These are phyloP conservation scores for Coleophoma eucalyptorum DNA, from an alignment of 2,329 filamentous ascomycete genomes.

Conservation along the genomic window DNA sequence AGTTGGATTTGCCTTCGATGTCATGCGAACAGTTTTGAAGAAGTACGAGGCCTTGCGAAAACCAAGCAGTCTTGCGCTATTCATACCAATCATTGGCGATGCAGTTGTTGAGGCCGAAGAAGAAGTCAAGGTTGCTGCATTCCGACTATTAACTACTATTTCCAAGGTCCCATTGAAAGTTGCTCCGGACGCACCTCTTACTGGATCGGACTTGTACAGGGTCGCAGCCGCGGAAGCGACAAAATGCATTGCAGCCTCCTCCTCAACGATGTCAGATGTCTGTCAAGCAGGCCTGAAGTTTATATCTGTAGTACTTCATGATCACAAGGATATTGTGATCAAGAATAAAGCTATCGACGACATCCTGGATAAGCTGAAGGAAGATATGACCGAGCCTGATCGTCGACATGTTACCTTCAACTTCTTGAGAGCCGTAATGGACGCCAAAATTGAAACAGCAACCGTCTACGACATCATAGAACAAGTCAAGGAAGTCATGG, in stretches of 20 bases:
- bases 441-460: slow-evolving; percentile 79
- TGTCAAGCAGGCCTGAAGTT: slow-evolving; percentile 88
- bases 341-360: slow-evolving; percentile 81
- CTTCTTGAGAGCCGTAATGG: slow-evolving; percentile 84
- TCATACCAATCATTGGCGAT: slow-evolving; percentile 86
- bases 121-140: slow-evolving; percentile 85
- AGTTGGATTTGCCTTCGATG: slow-evolving; percentile 80
- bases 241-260: slow-evolving; percentile 71
- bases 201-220: slow-evolving; percentile 56
- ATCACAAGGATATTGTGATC: slow-evolving; percentile 70
- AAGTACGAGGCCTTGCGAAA: slow-evolving; percentile 82
- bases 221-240: slow-evolving; percentile 84
- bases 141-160: slow-evolving; percentile 80
- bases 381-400: slow-evolving; percentile 89
- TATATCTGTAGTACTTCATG: slow-evolving; percentile 78
- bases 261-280: slow-evolving; percentile 77
- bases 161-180: slow-evolving; percentile 76
- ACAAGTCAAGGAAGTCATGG: slow-evolving; percentile 86
- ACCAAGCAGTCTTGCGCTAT: slow-evolving; percentile 74
- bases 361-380: slow-evolving; percentile 75
- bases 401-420: slow-evolving; percentile 92
- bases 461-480: slow-evolving; percentile 90
- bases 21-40: slow-evolving; percentile 79
- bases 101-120: slow-evolving; percentile 80
- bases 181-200: slow-evolving; percentile 39